Conservation (phyloP, 441 rosid genomes). For the Erysimum pusillum region DNA sequence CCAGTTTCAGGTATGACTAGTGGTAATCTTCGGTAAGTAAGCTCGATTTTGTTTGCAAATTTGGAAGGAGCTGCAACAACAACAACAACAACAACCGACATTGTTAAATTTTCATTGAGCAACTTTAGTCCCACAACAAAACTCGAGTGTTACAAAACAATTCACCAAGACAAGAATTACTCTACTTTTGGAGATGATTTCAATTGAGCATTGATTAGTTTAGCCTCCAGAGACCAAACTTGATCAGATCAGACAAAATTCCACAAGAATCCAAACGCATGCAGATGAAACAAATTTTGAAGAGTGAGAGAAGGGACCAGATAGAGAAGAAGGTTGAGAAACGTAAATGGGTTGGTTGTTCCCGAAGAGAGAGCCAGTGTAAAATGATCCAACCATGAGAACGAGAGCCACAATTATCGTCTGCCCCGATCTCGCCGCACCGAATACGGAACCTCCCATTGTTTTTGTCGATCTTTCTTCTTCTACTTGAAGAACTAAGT, state of each 20-base stretch:
- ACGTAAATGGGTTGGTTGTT: conserved; percentile 59
- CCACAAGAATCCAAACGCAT: conserved; percentile 27
- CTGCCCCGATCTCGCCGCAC: conserved; percentile 75
- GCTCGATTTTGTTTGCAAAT: conserved; percentile 63
- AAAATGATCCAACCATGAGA: conserved; percentile 74
- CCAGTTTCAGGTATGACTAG: conserved; percentile 61
- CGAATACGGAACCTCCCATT: conserved; percentile 63
- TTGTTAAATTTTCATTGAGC: not conserved
- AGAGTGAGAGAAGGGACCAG: conserved; percentile 27
- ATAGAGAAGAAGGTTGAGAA: conserved; percentile 41
- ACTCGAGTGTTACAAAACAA: not conserved
- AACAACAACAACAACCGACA: conserved; percentile 19
- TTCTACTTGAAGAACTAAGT: not conserved
- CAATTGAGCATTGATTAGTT: not conserved
- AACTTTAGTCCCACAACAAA: not conserved
- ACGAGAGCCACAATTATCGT: conserved; percentile 67
- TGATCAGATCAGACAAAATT: not conserved
- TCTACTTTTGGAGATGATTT: not conserved
- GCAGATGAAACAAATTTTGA: not conserved
- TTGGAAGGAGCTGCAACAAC: conserved; percentile 53
- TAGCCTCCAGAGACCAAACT: not conserved
- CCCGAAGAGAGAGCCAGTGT: conserved; percentile 80
- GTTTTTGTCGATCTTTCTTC: conserved; percentile 25
- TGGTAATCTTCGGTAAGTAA: conserved; percentile 60
- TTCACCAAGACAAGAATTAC: not conserved